Percentiles rank a stretch among this genome's conserved stretches.
Conservation (phyloP, 495 filamentous ascomycete species). For the Daldinia vernicosa region DNA sequence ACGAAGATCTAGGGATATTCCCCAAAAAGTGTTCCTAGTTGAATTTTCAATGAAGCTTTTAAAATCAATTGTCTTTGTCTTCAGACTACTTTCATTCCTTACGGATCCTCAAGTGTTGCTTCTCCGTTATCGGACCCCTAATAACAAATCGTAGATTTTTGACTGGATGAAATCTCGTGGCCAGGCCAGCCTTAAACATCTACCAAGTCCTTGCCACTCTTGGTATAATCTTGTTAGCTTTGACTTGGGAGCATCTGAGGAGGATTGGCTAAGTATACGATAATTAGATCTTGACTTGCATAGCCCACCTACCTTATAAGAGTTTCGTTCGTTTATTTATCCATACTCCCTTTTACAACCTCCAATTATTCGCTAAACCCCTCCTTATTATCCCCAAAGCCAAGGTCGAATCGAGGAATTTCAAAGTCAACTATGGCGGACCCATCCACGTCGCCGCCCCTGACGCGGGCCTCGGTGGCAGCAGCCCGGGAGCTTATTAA, state of each 20-base stretch:
- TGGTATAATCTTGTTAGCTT: not conserved
- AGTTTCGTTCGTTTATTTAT: not conserved
- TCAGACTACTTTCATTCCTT: not conserved
- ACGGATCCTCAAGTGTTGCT: not conserved
- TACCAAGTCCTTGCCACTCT: not conserved
- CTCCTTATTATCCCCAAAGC: not conserved
- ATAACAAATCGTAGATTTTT: conserved; percentile 35
- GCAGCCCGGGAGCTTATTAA: conserved; percentile 77
- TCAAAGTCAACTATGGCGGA: conserved; percentile 56
- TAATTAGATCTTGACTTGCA: not conserved
- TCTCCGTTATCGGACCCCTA: conserved; percentile 38
- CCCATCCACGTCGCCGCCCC: conserved; percentile 60
- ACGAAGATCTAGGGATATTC: conserved; percentile 39
- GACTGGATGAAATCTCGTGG: conserved; percentile 23
- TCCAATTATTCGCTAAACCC: not conserved
- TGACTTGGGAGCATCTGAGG: not conserved
- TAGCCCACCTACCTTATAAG: not conserved
- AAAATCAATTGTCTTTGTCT: not conserved
- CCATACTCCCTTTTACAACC: not conserved
- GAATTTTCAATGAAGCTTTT: conserved; percentile 26
- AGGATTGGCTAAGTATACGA: not conserved
- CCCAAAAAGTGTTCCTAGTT: conserved; percentile 40
- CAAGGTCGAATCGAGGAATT: not conserved
- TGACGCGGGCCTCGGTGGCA: conserved; percentile 74
- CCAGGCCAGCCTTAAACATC: not conserved